Percentiles rank a stretch among this genome's conserved stretches.
Conservation (phyloP, 208 protist genomes). For the Trypanosoma lewisi region DNA sequence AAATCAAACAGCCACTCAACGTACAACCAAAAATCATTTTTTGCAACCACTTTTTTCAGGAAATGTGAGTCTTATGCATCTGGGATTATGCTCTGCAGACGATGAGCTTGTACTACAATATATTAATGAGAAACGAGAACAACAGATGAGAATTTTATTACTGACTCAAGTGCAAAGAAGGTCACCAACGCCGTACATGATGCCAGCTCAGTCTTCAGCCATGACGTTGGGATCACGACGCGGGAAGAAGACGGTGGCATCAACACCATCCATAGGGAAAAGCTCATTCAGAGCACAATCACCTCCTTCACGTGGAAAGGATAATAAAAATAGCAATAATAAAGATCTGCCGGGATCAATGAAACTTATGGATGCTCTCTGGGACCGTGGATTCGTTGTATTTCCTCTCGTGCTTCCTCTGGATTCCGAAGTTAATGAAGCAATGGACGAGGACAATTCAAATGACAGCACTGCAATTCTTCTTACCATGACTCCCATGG, state of each 20-base stretch:
- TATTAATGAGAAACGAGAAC: conserved; percentile 18
- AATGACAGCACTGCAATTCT: conserved; percentile 42
- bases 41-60: conserved; percentile 56
- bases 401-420: conserved; percentile 26
- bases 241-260: not conserved
- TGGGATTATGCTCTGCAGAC: conserved; percentile 66
- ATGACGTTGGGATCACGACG: not conserved
- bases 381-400: conserved; percentile 23
- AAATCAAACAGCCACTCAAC: conserved; percentile 42
- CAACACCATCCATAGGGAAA: not conserved
- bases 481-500: conserved; percentile 75
- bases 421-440: not conserved
- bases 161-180: not conserved
- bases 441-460: conserved; percentile 10
- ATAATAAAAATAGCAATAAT: conserved; percentile 14
- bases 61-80: conserved; percentile 76
- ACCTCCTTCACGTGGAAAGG: not conserved
- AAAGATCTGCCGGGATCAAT: conserved; percentile 12
- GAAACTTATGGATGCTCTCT: conserved; percentile 20
- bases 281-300: not conserved
- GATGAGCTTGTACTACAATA: conserved; percentile 63
- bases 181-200: not conserved
- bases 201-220: not conserved
- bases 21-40: conserved; percentile 27
- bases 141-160: conserved; percentile 1